A percentile compares a stretch with the other conserved stretches of the same genome.
Conservation (phyloP, 2,329 filamentous ascomycete species). For the Trichoderma semiorbis region DNA sequence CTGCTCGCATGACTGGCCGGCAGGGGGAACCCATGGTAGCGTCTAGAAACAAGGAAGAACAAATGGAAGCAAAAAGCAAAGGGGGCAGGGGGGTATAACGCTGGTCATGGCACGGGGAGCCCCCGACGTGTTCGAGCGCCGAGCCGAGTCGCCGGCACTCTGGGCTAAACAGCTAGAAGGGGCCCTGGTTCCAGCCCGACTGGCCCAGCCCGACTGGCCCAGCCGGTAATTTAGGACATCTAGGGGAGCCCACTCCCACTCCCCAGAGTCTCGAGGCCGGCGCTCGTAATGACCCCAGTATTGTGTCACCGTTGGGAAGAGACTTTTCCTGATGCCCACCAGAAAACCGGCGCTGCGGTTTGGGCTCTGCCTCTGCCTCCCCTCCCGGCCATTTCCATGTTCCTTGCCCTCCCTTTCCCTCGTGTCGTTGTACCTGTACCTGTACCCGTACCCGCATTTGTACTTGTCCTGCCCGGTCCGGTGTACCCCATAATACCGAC, state of each 20-base stretch:
- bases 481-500: conserved; percentile 10
- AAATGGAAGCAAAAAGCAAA: conserved; percentile 9
- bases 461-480: background rate
- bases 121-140: conserved; percentile 16
- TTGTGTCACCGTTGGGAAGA: conserved; percentile 15
- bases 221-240: conserved; percentile 8
- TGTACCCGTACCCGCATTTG: background rate
- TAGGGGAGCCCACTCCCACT: conserved; percentile 9
- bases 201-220: background rate
- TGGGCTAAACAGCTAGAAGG: conserved; percentile 4
- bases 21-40: conserved; percentile 7
- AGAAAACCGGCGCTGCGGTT: conserved; percentile 15
- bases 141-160: conserved; percentile 14
- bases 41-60: conserved; percentile 15
- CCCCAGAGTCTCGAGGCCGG: background rate
- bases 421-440: conserved; percentile 5
- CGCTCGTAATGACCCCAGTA: conserved; percentile 12
- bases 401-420: background rate
- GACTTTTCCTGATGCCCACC: background rate
- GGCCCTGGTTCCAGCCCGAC: conserved; percentile 14
- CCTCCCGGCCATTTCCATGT: conserved; percentile 2
- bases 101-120: background rate
- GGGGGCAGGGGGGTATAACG: background rate
- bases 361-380: conserved; percentile 1
- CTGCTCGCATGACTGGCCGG: conserved; percentile 15